Evolutionary conservation across 2,329 filamentous ascomycete genomes (phyloP), one percentile per base, ranked within the genome.

Genomic region (Fusarium stilboides): DNA sequence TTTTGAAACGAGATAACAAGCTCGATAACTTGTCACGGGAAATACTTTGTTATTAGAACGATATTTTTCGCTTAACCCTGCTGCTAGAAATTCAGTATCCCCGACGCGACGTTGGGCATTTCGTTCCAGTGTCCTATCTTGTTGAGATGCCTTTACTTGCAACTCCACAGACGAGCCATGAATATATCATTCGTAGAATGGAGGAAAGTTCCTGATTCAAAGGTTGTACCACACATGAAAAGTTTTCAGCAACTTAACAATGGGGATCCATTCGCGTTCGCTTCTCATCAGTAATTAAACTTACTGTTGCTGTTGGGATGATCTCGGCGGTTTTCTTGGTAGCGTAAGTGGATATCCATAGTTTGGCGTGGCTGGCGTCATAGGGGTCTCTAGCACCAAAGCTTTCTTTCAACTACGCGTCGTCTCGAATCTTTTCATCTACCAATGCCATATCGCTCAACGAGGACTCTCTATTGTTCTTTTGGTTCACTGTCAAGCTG

Each of bases 281-380:
- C 10, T 20, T 65, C 19, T 19, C 20, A 44, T 43, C 24, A 12
- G n/a, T 13, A 39, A 39, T 39, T 22, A 43, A 56, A 31, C 46
- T 42, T 36, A 49, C 44, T 24, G 15, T 40, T 31, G 20, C 24
- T 50, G 20, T 42, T 60, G 19, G 37, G n/a, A 39, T 60, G 36
- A 44, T 65, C 46, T 60, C 62, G 54, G 42, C 37, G 55, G 39
- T 45, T 66, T 61, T 36, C 42, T 61, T 45, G 39, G 19, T 50
- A 46, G 26, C 39, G 13, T 24, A 56, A 56, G 65, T 68, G 65
- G 65, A 50, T 66, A 68, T 65, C 17, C 8, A 44, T n/a, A 33
- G n/a, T 39, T 55, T 55, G 62, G 37, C 54, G 47, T 26, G 65
- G 53, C 53, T 69, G 59, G 37, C 60, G 65, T 69, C 65, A 68